phyloP scores from a whole-genome alignment of 306 rosid species.

The Malus fusca region DNA sequence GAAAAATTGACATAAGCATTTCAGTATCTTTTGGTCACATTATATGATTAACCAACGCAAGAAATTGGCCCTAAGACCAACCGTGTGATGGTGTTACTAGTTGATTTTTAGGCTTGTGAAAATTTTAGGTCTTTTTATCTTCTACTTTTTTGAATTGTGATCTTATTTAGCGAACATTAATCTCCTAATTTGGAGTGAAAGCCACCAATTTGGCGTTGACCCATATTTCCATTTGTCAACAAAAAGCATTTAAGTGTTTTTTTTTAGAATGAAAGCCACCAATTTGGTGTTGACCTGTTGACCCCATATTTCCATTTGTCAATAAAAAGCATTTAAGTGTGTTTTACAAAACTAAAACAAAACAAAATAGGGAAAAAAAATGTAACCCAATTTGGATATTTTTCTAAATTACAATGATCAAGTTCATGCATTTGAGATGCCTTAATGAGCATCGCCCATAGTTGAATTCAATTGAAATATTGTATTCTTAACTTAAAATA shows the following conservation, averaged over 20 bases:
- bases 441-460: background rate
- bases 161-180: background rate
- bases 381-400: background rate
- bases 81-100: background rate
- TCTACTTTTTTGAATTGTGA: too few relatives aligned
- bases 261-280: background rate
- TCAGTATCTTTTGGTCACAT: too few relatives aligned
- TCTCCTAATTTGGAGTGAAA: background rate
- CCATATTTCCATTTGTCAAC: background rate
- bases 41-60: fast-evolving
- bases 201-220: too few relatives aligned
- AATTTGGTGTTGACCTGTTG: background rate
- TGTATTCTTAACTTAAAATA: background rate
- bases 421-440: background rate
- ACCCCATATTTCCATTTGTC: background rate
- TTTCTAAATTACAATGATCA: background rate
- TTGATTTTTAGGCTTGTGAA: background rate
- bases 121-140: background rate
- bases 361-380: background rate
- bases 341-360: background rate
- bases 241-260: background rate
- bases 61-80: fast-evolving
- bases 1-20: too few relatives aligned
- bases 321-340: background rate
- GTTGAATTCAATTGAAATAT: background rate